Percentiles rank a stretch among this genome's conserved stretches.
These are phyloP conservation scores for Phytophthora litchii DNA, from an alignment of 352 stramenopile species.

Conservation along the genomic window DNA sequence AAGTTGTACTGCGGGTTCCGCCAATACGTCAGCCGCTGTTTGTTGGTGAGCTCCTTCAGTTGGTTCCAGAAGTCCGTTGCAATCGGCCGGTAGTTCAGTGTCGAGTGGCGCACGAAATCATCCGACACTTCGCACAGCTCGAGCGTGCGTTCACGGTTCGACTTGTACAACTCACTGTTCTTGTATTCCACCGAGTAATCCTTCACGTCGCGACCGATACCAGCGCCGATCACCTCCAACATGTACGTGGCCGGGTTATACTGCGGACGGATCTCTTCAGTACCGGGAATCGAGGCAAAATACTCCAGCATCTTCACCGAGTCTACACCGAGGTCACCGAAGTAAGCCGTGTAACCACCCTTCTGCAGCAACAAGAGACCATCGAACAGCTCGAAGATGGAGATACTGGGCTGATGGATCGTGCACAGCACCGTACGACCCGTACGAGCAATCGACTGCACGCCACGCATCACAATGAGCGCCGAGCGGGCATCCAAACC, in stretches of 20 bases:
- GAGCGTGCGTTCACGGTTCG: conserved; percentile 33
- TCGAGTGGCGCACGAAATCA: conserved; percentile 47
- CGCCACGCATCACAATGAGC: conserved; percentile 41
- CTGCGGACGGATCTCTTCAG: conserved; percentile 62
- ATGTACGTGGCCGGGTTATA: conserved; percentile 93
- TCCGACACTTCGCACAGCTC: conserved; percentile 29
- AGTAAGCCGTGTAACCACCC: conserved; percentile 73
- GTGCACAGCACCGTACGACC: conserved; percentile 87
- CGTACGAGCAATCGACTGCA: conserved; percentile 85
- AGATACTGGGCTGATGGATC: conserved; percentile 18
- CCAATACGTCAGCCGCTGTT: conserved; percentile 59
- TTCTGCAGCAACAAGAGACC: conserved; percentile 84
- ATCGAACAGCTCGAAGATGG: conserved; percentile 74
- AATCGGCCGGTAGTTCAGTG: conserved; percentile 52
- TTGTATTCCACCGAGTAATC: conserved; percentile 61
- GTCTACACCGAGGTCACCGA: conserved; percentile 87
- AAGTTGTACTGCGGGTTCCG: conserved; percentile 62
- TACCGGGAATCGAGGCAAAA: conserved; percentile 82
- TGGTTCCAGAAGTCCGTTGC: conserved; percentile 53
- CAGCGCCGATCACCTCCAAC: conserved; percentile 83
- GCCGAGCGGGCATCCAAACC: conserved; percentile 84
- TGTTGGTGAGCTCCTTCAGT: conserved; percentile 36
- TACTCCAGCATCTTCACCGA: conserved; percentile 87
- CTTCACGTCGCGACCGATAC: conserved; percentile 57
- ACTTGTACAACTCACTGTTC: conserved; percentile 39